Base-by-base conservation (phyloP, 352 stramenopile species). In the Phytophthora litchii region DNA sequence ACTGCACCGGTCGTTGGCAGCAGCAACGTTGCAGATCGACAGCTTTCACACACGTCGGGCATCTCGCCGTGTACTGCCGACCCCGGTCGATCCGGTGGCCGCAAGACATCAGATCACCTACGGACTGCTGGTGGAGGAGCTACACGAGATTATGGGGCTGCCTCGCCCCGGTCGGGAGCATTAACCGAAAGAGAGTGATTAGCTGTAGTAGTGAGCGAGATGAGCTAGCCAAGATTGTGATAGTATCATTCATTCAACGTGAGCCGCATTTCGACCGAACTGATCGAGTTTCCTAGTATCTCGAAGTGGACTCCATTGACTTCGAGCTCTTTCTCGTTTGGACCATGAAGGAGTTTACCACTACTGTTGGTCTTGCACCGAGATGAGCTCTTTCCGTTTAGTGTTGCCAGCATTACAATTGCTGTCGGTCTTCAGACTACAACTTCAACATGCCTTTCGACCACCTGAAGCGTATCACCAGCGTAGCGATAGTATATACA, bases 141-240 rank as follows among this genome's bases (percentile, higher is more conserved):
- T 92, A 38, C 82, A 89, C 41, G 82, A 89, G 45, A 76, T 92
- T 60, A 92, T 92, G 80, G 82, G 82, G 2, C 52, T 91, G 40
- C 74, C 80, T 0, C 48, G 44, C 19, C 55, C 68, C 3, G 10
- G 54, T 9, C 44, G 37, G 7, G 56, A 62, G 36, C 43, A 55
- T 35, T 62, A 66, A 21, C 38, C 35, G 38, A 8, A 43, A 16
- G 17, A 38, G 23, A 49, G 8, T 9, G 43, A 36, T 58, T n/a
- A 29, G 43, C 2, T 54, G 23, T 27, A 27, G 40, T 64, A 54
- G 46, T 43, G 46, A 43, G 43, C 43, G 45, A 53, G 45, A 29
- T 53, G 45, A 53, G 45, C 12, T 40, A 43, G 38, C 19, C 36
- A 50, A 36, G 52, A 60, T 46, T 54, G 53, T 42, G 31, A 53